Base-by-base conservation (phyloP, 495 filamentous ascomycete species). In the Physcia stellaris region DNA sequence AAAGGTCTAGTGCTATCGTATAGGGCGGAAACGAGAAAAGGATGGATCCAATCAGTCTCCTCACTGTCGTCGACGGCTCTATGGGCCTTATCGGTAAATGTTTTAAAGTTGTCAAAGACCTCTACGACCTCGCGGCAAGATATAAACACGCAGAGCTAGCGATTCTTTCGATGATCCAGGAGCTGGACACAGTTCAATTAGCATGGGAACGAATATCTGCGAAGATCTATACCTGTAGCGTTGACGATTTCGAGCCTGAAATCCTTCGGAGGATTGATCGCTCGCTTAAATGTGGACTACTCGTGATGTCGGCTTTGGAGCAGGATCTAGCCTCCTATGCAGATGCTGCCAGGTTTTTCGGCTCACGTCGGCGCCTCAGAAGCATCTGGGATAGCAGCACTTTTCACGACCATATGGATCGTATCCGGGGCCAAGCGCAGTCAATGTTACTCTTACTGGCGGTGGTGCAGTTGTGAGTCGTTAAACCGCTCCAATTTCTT, bases 91-190 rank as follows among this genome's bases (percentile, higher is more conserved):
- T 34, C 20, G 0, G 16, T 2, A 16, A 35, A 21, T 32, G 39
- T 9, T 27, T 13, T n/a, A 41, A 20, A 2, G 5, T 28, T 3
- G 26, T 34, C 3, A 20, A 34, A n/a, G 30, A 19, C 17, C 28
- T 41, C 9, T 23, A 41, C n/a, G 30, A 37, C 0, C 2, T 41
- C 1, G 27, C 30, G 2, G 10, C 1, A 22, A 32, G 12, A 28
- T 41, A 41, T 23, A 35, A 24, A 10, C 30, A 41, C 7, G 39
- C 29, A 24, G 17, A 41, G 7, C 39, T 41, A 15, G 19, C 20
- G 1, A 13, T 36, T 12, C 9, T 23, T 11, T 41, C 39, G 12
- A 41, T 41, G 15, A 26, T 16, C 10, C 17, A 20, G 24, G 30
- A 41, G 16, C 20, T 41, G 29, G 39, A 41, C 6, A 2, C 30